These are phyloP conservation scores for Ophiobolus disseminans DNA, from an alignment of 2,329 filamentous ascomycete genomes.

Conservation along the genomic window DNA sequence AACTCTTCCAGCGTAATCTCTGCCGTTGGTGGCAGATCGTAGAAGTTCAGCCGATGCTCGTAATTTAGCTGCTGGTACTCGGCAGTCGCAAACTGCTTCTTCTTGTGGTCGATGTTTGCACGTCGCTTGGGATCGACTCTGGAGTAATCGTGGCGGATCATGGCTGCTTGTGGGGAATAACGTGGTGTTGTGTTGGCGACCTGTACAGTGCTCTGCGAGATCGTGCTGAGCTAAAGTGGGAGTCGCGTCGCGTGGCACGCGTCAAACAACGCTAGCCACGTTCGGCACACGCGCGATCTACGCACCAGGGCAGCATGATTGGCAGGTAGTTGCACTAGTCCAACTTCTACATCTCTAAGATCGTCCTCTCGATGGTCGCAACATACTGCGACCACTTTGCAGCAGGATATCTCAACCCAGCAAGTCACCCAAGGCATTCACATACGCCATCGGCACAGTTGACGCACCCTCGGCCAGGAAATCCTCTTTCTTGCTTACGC, in stretches of 20 bases:
- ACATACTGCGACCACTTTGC: neutral
- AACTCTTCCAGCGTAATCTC: constrained; percentile 98
- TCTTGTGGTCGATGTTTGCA: constrained; percentile 77
- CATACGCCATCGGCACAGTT: constrained; percentile 80
- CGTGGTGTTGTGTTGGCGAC: constrained; percentile 12
- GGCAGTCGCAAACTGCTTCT: constrained; percentile 83
- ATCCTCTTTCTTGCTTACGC: constrained; percentile 84
- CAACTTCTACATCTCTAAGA: neutral
- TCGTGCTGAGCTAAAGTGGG: constrained; percentile 21
- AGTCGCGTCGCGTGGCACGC: constrained; percentile 32
- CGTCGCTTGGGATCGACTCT: constrained; percentile 74
- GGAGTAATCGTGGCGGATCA: constrained; percentile 50
- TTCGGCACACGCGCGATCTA: constrained; percentile 8
- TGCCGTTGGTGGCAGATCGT: constrained; percentile 82
- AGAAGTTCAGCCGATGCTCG: constrained; percentile 89
- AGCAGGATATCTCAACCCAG: constrained; percentile 34
- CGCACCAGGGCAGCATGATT: neutral
- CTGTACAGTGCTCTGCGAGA: constrained; percentile 8
- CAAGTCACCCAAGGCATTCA: constrained; percentile 84
- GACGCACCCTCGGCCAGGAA: constrained; percentile 73
- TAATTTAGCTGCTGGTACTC: constrained; percentile 81
- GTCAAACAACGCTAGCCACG: constrained; percentile 14
- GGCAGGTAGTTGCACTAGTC: neutral
- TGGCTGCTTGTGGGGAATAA: constrained; percentile 13
- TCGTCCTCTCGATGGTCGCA: too few species aligned